phyloP scores from a whole-genome alignment of 306 rosid species.

The Geum urbanum region DNA sequence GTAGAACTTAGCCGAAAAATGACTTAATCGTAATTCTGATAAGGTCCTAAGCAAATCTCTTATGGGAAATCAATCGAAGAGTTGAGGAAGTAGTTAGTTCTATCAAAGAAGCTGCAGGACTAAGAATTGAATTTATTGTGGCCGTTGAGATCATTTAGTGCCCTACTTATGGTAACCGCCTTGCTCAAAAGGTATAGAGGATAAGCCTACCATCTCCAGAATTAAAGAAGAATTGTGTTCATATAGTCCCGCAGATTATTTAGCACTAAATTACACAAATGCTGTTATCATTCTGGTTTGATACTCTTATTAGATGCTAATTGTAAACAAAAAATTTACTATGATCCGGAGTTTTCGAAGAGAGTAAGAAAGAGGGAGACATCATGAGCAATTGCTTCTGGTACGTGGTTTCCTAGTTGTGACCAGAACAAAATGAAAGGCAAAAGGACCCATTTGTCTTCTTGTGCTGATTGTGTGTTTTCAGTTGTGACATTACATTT shows the following conservation, averaged over 20 bases:
- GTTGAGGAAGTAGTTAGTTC: neutral
- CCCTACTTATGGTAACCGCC: neutral
- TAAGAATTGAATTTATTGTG: slow-evolving; percentile 1
- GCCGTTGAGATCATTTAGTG: slow-evolving; percentile 1
- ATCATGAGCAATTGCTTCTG: neutral
- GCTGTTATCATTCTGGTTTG: neutral
- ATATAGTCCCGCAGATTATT: neutral
- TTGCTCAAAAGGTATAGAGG: neutral
- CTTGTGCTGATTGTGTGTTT: slow-evolving; percentile 23
- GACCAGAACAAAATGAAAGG: neutral
- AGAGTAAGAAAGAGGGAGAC: neutral
- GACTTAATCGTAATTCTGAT: too few species aligned
- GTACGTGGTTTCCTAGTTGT: neutral
- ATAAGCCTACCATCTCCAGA: neutral
- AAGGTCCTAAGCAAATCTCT: neutral
- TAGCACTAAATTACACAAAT: neutral
- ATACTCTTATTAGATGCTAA: neutral
- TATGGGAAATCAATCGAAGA: neutral
- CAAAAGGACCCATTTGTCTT: slow-evolving; percentile 54
- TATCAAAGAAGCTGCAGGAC: neutral
- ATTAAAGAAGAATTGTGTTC: too few species aligned
- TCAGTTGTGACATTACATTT: slow-evolving; percentile 15
- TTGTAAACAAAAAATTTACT: neutral
- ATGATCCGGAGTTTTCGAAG: too few species aligned
- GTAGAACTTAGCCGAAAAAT: too few species aligned